These are phyloP conservation scores for Diutina siamensis DNA, from an alignment of 1,139 yeast species.

Conservation along the genomic window DNA sequence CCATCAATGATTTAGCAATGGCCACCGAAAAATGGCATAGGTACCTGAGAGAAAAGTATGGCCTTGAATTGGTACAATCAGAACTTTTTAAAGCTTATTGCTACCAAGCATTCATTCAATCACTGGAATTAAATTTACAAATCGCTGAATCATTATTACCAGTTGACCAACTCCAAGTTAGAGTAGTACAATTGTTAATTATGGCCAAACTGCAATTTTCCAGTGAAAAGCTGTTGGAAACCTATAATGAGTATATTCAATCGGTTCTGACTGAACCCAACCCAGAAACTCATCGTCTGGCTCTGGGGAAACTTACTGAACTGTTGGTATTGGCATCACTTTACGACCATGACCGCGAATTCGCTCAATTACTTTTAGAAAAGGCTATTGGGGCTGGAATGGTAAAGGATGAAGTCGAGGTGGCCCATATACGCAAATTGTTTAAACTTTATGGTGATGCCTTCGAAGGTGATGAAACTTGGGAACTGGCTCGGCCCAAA, in stretches of 20 bases:
- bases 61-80: conserved; percentile 24
- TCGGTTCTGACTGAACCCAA: conserved; percentile 26
- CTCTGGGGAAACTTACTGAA: conserved; percentile 40
- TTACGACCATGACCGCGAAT: conserved; percentile 43
- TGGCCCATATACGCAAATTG: conserved; percentile 28
- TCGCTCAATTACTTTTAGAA: conserved; percentile 50
- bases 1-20: conserved; percentile 15
- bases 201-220: conserved; percentile 35
- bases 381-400: conserved; percentile 37
- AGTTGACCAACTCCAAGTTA: background rate
- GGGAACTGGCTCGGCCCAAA: conserved; percentile 20
- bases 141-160: conserved; percentile 1
- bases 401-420: conserved; percentile 31
- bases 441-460: conserved; percentile 52
- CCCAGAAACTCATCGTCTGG: conserved; percentile 23
- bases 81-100: conserved; percentile 14
- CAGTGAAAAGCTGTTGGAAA: conserved; percentile 31
- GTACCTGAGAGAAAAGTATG: conserved; percentile 27
- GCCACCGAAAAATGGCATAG: conserved; percentile 22
- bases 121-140: background rate
- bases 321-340: conserved; percentile 39
- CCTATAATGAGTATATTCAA: conserved; percentile 41
- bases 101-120: conserved; percentile 7
- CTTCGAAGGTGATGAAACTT: conserved; percentile 20
- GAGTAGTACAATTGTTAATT: conserved; percentile 26